Evolutionary conservation across 108 stramenopile species (phyloP).

Genomic region (Craspedostauros australis): DNA sequence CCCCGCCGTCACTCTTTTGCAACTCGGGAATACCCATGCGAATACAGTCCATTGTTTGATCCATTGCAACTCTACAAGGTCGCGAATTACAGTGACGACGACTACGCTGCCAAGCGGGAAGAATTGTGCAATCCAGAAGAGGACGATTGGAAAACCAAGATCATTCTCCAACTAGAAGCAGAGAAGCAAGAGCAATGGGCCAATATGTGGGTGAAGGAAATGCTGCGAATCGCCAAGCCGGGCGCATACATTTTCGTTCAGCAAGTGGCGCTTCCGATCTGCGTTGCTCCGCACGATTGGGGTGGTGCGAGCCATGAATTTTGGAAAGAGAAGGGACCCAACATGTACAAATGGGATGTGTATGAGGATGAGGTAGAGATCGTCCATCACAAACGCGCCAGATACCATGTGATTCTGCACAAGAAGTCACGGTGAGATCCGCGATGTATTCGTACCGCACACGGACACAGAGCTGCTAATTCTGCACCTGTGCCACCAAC

Average conservation of each 20-base stretch:
- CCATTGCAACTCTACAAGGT: slow-evolving; percentile 6
- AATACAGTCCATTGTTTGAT: slow-evolving; percentile 11
- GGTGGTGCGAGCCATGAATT: slow-evolving; percentile 9
- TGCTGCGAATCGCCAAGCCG: slow-evolving; percentile 47
- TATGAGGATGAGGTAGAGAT: neutral
- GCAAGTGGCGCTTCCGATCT: slow-evolving; percentile 5
- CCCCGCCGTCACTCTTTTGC: too few relatives aligned
- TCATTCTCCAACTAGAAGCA: slow-evolving; percentile 11
- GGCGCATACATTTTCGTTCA: slow-evolving; percentile 33
- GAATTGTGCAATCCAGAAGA: neutral
- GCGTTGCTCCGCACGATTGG: slow-evolving; percentile 5
- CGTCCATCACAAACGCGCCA: too few relatives aligned
- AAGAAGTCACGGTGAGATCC: too few relatives aligned
- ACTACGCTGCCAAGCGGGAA: too few relatives aligned
- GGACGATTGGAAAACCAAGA: slow-evolving; percentile 1
- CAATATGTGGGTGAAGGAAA: slow-evolving; percentile 20
- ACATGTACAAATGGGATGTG: slow-evolving; percentile 12
- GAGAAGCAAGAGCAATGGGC: slow-evolving; percentile 27
- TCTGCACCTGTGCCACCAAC: too few relatives aligned
- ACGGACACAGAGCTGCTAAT: too few relatives aligned
- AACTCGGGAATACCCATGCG: too few relatives aligned
- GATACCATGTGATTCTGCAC: slow-evolving; percentile 15
- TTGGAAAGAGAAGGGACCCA: slow-evolving; percentile 7
- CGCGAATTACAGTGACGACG: neutral
- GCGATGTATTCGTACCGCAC: too few relatives aligned